phyloP scores from a whole-genome alignment of 306 rosid genomes.

The Erythrophleum fordii region DNA sequence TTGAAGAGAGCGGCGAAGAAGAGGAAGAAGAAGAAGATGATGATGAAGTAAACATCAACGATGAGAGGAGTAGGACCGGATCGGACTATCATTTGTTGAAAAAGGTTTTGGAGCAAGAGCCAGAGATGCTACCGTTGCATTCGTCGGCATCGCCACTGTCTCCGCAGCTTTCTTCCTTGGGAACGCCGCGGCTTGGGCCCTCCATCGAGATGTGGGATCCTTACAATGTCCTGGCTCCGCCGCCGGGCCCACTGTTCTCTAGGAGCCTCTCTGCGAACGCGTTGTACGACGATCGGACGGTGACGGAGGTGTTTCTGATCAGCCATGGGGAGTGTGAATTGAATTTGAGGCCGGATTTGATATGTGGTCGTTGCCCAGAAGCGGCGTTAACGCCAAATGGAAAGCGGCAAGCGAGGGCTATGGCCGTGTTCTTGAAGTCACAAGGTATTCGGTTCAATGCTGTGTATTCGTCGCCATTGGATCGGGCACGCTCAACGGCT shows the following conservation, averaged over 20 bases:
- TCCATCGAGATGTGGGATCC: constrained; percentile 99
- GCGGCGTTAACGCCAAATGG: constrained; percentile 75
- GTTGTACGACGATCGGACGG: constrained; percentile 59
- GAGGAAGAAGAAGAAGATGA: constrained; percentile 57
- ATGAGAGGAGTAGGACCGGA: constrained; percentile 42
- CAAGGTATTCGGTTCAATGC: constrained; percentile 81
- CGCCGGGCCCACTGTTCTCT: constrained; percentile 55
- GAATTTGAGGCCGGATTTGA: constrained; percentile 76
- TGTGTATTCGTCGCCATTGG: constrained; percentile 79
- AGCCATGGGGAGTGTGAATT: constrained; percentile 93
- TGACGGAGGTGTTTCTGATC: constrained; percentile 78
- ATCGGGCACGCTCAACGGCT: constrained; percentile 87
- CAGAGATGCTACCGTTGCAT: constrained; percentile 93
- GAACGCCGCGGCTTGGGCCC: constrained; percentile 91
- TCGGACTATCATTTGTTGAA: constrained; percentile 58
- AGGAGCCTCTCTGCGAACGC: constrained; percentile 62
- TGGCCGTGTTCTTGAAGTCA: constrained; percentile 90
- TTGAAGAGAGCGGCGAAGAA: constrained; percentile 63
- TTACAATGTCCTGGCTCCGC: constrained; percentile 80
- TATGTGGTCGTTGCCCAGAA: constrained; percentile 72
- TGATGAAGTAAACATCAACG: constrained; percentile 46
- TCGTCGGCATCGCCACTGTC: constrained; percentile 96
- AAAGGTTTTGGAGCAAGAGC: constrained; percentile 92
- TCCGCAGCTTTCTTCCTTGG: constrained; percentile 89
- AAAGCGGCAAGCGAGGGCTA: constrained; percentile 87